Percentiles rank a stretch among this genome's conserved stretches.
Evolutionary conservation across 345 rosid genomes (phyloP).

Genomic region (Eucalyptus fibrosa): DNA sequence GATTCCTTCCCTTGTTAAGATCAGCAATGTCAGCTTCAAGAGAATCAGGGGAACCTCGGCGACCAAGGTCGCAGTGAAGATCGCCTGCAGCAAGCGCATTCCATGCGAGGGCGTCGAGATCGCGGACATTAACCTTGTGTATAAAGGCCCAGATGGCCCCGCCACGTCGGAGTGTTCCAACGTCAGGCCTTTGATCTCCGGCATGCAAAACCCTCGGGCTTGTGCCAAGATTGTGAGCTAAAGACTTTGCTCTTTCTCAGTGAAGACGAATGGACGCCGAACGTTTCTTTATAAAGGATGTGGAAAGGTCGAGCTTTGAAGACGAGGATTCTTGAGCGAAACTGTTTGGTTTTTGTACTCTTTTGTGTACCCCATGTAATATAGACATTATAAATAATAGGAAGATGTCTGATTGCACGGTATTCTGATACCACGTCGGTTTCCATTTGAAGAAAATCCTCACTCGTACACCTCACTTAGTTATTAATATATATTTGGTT

Average conservation of each 20-base stretch:
- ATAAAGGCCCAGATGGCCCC: background rate
- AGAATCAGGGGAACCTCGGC: conserved; percentile 33
- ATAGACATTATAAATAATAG: background rate
- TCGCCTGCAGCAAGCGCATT: conserved; percentile 30
- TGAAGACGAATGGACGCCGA: background rate
- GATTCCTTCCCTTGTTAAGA: background rate
- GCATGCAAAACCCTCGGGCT: background rate
- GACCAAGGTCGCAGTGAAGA: conserved; percentile 19
- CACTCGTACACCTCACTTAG: background rate
- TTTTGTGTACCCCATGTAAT: background rate
- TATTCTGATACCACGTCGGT: background rate
- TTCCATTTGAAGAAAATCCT: background rate
- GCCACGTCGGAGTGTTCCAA: background rate
- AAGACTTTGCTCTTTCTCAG: background rate
- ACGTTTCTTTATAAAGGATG: background rate
- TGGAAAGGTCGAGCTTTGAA: background rate
- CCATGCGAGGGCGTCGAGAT: conserved; percentile 7
- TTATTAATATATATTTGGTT: background rate
- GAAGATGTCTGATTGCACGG: background rate
- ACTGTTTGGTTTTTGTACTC: background rate
- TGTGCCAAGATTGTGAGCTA: background rate
- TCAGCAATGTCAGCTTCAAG: conserved; percentile 35
- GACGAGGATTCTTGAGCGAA: background rate
- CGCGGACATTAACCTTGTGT: background rate
- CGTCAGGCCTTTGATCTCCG: background rate